Conservation (phyloP, 2,329 filamentous ascomycete species). For the Sclerotinia spermophila region DNA sequence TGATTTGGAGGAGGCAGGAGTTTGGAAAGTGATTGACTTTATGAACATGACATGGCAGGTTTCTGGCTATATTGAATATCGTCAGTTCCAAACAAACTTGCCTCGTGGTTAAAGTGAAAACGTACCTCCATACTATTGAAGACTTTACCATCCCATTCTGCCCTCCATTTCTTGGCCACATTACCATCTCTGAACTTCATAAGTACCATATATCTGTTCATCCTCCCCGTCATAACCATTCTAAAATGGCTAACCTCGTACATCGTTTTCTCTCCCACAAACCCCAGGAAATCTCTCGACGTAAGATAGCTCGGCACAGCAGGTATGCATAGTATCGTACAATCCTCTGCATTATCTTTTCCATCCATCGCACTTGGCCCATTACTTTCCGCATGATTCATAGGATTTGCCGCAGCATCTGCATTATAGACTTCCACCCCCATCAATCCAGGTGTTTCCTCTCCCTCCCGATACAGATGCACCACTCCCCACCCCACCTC, state of each 20-base stretch:
- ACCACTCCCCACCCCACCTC: constrained; percentile 90
- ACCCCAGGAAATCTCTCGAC: constrained; percentile 84
- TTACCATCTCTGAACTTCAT: constrained; percentile 83
- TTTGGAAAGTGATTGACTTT: constrained; percentile 81
- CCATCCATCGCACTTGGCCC: constrained; percentile 39
- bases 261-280: constrained; percentile 82
- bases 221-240: constrained; percentile 83
- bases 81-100: constrained; percentile 7
- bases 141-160: constrained; percentile 85
- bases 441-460: constrained; percentile 64
- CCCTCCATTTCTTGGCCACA: constrained; percentile 75
- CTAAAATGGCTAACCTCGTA: constrained; percentile 88
- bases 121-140: constrained; percentile 87
- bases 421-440: constrained; percentile 30
- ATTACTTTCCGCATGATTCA: constrained; percentile 28
- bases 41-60: constrained; percentile 94
- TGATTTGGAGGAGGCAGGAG: constrained; percentile 29
- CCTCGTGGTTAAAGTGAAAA: constrained; percentile 24
- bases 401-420: constrained; percentile 1
- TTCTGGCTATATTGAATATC: constrained; percentile 59
- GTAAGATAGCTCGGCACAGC: constrained; percentile 94
- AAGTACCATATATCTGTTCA: constrained; percentile 91
- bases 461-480: constrained; percentile 83
- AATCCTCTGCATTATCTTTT: constrained; percentile 47
- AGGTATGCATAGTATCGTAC: constrained; percentile 86